These are phyloP conservation scores for Iris macrosiphon DNA, from an alignment of 106 monocot genomes.

Conservation along the genomic window DNA sequence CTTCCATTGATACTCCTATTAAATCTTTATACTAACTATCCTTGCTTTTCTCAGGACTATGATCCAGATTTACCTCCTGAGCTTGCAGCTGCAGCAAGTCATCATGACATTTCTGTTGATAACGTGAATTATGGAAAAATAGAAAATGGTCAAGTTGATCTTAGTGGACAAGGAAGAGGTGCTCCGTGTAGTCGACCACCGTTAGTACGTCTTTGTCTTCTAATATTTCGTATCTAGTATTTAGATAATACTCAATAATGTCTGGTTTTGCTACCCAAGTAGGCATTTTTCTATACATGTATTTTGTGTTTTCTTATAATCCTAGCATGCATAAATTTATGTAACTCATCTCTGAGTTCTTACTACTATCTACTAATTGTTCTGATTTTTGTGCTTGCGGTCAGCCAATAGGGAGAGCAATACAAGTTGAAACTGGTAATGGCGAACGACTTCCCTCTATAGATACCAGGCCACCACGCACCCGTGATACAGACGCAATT, in stretches of 20 bases:
- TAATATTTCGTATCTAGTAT: too few relatives aligned
- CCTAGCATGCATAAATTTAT: too few relatives aligned
- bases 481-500: slow-evolving; percentile 75
- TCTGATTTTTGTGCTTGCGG: too few relatives aligned
- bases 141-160: slow-evolving; percentile 43
- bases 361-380: too few relatives aligned
- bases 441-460: slow-evolving; percentile 73
- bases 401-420: slow-evolving; percentile 73
- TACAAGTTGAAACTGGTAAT: slow-evolving; percentile 71
- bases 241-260: too few relatives aligned
- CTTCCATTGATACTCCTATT: neutral
- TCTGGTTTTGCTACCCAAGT: too few relatives aligned
- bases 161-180: slow-evolving; percentile 47
- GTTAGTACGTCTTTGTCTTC: slow-evolving; percentile 42
- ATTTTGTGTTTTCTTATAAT: too few relatives aligned
- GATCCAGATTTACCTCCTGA: slow-evolving; percentile 98
- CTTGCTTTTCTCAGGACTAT: slow-evolving; percentile 39
- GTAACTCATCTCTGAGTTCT: too few relatives aligned
- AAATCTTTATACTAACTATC: neutral
- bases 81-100: slow-evolving; percentile 82
- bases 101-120: slow-evolving; percentile 53
- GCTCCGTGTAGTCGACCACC: slow-evolving; percentile 22
- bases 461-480: slow-evolving; percentile 64
- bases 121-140: slow-evolving; percentile 28
- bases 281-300: too few relatives aligned